Percentiles rank a stretch among this genome's conserved stretches.
These are phyloP conservation scores for Stagonosporopsis vannaccii DNA, from an alignment of 2,329 filamentous ascomycete species.

Conservation along the genomic window DNA sequence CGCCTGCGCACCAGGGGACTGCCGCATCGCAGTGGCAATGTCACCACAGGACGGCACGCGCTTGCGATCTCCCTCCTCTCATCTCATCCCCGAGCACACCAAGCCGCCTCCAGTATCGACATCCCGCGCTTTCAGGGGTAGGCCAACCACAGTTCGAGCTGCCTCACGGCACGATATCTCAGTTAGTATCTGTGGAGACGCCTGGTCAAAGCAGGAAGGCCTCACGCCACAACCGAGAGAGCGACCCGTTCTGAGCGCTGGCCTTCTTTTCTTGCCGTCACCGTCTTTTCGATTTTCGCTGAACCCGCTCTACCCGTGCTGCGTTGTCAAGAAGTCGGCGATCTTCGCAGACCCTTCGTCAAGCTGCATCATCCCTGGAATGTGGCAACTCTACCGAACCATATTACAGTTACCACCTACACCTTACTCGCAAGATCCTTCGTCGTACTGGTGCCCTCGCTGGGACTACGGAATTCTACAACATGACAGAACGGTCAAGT, in stretches of 20 bases:
- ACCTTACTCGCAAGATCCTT: constrained; percentile 3
- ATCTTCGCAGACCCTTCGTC: constrained; percentile 16
- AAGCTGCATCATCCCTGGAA: constrained; percentile 3
- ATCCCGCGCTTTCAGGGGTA: constrained; percentile 19
- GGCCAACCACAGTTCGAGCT: constrained; percentile 15
- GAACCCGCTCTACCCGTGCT: constrained; percentile 19
- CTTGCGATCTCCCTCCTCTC: constrained; percentile 29
- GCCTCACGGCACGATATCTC: constrained; percentile 12
- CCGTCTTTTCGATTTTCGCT: constrained; percentile 21
- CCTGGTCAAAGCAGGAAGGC: constrained; percentile 8
- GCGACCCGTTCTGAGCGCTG: constrained; percentile 13
- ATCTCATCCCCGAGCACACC: constrained; percentile 24
- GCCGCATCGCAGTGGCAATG: constrained; percentile 24
- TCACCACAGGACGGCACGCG: constrained; percentile 22
- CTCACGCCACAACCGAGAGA: constrained; percentile 21
- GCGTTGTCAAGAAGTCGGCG: constrained; percentile 9
- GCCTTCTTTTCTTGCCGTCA: constrained; percentile 14
- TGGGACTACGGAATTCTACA: constrained; percentile 5
- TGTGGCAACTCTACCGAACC: constrained; percentile 14
- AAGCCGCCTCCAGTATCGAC: constrained; percentile 11
- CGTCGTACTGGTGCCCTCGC: neutral
- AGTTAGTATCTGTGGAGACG: constrained; percentile 15
- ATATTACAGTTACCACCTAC: neutral
- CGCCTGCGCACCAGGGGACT: neutral
- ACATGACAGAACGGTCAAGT: neutral